These are phyloP conservation scores for Panaeolus cyanescens DNA, from an alignment of 768 basidiomycete genomes.

Conservation along the genomic window DNA sequence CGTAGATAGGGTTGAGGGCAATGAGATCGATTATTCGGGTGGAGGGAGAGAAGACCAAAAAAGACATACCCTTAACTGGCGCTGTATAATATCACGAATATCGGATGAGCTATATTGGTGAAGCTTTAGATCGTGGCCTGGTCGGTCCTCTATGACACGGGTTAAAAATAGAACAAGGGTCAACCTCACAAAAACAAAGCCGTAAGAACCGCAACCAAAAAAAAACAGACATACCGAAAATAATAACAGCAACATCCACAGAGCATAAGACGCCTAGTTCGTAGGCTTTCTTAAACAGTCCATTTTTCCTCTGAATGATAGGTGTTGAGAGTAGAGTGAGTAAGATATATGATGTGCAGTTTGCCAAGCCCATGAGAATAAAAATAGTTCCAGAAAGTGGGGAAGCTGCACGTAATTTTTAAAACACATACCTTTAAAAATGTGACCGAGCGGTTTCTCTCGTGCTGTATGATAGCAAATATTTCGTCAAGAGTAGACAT, in stretches of 20 bases:
- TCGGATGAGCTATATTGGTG: conserved; percentile 81
- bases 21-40: conserved; percentile 12
- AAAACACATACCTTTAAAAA: conserved; percentile 73
- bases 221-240: conserved; percentile 52
- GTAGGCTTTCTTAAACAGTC: conserved; percentile 90
- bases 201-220: conserved; percentile 6
- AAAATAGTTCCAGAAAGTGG: conserved; percentile 61
- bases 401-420: conserved; percentile 17
- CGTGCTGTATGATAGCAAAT: conserved; percentile 72
- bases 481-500: conserved; percentile 34
- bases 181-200: conserved; percentile 16
- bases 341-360: conserved; percentile 34
- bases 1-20: background rate
- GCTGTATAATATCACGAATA: conserved; percentile 68
- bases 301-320: conserved; percentile 73
- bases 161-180: conserved; percentile 44
- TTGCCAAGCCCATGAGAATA: conserved; percentile 49
- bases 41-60: conserved; percentile 1
- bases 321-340: conserved; percentile 8
- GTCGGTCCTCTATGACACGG: conserved; percentile 61
- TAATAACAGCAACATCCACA: conserved; percentile 86
- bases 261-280: conserved; percentile 90
- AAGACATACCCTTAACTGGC: conserved; percentile 52
- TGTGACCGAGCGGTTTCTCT: conserved; percentile 88
- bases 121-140: conserved; percentile 78